These are phyloP conservation scores for Adansonia grandidieri DNA, from an alignment of 441 rosid species.

Conservation along the genomic window DNA sequence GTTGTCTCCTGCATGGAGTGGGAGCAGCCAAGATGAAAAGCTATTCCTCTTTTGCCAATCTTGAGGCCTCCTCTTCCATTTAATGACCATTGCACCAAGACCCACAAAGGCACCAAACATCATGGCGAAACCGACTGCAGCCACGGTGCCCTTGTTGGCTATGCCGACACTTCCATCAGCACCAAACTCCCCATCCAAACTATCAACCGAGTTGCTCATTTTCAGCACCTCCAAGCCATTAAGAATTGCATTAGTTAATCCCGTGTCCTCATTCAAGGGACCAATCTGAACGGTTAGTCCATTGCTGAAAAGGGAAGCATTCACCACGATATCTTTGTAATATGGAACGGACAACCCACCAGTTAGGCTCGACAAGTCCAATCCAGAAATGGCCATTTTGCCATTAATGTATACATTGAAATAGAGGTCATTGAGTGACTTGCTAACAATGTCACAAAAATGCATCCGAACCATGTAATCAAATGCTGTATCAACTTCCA, in stretches of 20 bases:
- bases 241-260: conserved; percentile 60
- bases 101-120: conserved; percentile 95
- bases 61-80: conserved; percentile 88
- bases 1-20: conserved; percentile 66
- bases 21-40: conserved; percentile 92
- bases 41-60: conserved; percentile 90
- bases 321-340: conserved; percentile 74
- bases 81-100: conserved; percentile 87
- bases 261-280: conserved; percentile 65
- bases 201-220: conserved; percentile 76
- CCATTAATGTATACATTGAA: conserved; percentile 79
- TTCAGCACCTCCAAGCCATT: conserved; percentile 84
- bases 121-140: conserved; percentile 84
- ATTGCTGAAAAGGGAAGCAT: conserved; percentile 47
- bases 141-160: conserved; percentile 53
- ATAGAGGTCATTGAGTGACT: conserved; percentile 67
- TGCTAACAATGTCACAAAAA: conserved; percentile 85
- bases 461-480: conserved; percentile 66
- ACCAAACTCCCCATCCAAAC: conserved; percentile 92
- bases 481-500: conserved; percentile 58
- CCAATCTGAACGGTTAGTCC: conserved; percentile 66
- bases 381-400: conserved; percentile 64
- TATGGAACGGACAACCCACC: conserved; percentile 55
- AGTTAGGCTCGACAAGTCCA: conserved; percentile 64
- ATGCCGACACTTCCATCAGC: conserved; percentile 52